Percentiles rank a stretch among this genome's conserved stretches.
Conservation (phyloP, 2,329 filamentous ascomycete genomes). For the Coniosporium tulheliwenetii region DNA sequence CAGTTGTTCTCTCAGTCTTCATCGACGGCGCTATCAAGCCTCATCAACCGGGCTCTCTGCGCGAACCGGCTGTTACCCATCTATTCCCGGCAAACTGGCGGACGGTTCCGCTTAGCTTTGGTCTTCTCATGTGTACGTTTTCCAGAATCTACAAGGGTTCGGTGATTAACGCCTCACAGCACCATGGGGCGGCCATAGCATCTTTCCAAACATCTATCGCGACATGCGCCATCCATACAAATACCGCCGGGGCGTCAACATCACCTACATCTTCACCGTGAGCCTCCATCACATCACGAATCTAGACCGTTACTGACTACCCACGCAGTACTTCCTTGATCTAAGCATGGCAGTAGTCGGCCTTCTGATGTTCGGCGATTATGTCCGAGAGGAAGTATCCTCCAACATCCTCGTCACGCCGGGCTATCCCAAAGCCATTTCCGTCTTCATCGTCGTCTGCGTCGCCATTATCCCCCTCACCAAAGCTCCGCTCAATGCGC, state of each 20-base stretch:
- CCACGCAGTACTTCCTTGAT: conserved; percentile 56
- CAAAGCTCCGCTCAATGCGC: conserved; percentile 81
- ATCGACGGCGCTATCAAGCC: conserved; percentile 77
- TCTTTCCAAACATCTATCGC: conserved; percentile 74
- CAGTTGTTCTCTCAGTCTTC: conserved; percentile 72
- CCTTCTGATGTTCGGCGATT: conserved; percentile 86
- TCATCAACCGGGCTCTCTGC: conserved; percentile 63
- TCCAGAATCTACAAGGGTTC: conserved; percentile 1
- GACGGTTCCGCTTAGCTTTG: conserved; percentile 75
- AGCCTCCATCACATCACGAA: conserved; percentile 4
- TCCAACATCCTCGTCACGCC: conserved; percentile 66
- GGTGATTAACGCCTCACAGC: conserved; percentile 16
- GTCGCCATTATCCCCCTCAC: conserved; percentile 89
- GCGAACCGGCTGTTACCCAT: conserved; percentile 64
- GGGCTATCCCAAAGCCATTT: conserved; percentile 59
- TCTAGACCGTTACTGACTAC: conserved; percentile 6
- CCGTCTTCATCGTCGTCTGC: conserved; percentile 68
- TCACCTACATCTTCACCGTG: conserved; percentile 77
- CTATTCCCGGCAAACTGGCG: conserved; percentile 77
- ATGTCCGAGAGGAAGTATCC: conserved; percentile 77
- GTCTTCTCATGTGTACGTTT: conserved; percentile 60
- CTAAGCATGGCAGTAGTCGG: conserved; percentile 68
- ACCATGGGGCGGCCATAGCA: conserved; percentile 54
- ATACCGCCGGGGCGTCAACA: conserved; percentile 57
- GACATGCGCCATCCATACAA: conserved; percentile 74